Conservation (phyloP, 2,329 filamentous ascomycete species). For the Dryadomyces quercus-mongolicae region DNA sequence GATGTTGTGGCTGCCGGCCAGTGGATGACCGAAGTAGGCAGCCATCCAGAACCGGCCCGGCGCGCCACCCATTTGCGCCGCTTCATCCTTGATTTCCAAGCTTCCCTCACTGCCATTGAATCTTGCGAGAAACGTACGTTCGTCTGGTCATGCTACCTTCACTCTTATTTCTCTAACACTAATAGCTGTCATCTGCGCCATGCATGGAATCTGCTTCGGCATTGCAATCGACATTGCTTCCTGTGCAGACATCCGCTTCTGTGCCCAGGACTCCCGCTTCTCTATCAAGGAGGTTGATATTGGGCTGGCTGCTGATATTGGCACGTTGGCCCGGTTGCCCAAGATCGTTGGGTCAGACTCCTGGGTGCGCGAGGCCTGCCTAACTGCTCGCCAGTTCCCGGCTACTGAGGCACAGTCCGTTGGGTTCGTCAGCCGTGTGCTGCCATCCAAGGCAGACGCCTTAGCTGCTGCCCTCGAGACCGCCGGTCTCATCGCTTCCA, state of each 20-base stretch:
- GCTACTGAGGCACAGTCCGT: conserved; percentile 57
- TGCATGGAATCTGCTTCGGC: conserved; percentile 70
- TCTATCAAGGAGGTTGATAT: conserved; percentile 76
- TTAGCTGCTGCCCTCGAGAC: conserved; percentile 50
- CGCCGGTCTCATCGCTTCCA: conserved; percentile 55
- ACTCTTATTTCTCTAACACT: neutral
- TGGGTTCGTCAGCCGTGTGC: conserved; percentile 58
- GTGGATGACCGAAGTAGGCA: conserved; percentile 33
- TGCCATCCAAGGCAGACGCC: conserved; percentile 49
- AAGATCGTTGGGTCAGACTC: conserved; percentile 58
- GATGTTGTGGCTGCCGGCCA: conserved; percentile 63
- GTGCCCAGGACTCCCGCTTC: conserved; percentile 45
- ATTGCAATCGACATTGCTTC: conserved; percentile 64
- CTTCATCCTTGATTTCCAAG: conserved; percentile 70
- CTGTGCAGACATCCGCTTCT: conserved; percentile 60
- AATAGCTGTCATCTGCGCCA: conserved; percentile 63
- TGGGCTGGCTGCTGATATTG: conserved; percentile 67
- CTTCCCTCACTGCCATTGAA: conserved; percentile 63
- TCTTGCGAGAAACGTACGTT: conserved; percentile 73
- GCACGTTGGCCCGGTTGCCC: conserved; percentile 60
- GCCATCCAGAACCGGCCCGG: conserved; percentile 49
- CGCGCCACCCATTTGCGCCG: conserved; percentile 49
- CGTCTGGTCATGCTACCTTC: neutral
- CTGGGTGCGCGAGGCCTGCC: conserved; percentile 70
- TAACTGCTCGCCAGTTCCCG: conserved; percentile 58